Evolutionary conservation across 352 stramenopile genomes (phyloP), one percentile per base, ranked within the genome.

Genomic region (Pythium phragmitis): DNA sequence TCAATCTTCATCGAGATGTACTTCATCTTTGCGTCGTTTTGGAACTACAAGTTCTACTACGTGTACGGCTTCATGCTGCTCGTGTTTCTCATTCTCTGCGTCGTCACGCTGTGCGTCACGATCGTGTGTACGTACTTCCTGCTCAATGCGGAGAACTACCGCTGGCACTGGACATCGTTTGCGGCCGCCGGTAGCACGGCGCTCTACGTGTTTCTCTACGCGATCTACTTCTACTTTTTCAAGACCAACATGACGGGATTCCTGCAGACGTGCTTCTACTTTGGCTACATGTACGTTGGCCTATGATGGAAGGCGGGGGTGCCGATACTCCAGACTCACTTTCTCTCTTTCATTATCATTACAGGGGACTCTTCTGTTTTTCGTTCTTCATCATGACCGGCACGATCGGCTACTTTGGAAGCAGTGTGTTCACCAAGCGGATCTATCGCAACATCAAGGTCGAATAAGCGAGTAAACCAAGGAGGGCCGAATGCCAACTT

Each of bases 1-100:
- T 98, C 90, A 47, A 99, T 99, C 74, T 99, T 99, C 73, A 99
- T 99, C 72, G 98, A 99, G 81, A 98, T 99, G 77, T 99, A 99
- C 80, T 99, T 99, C 86, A 98, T 99, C 73, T 98, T 99, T 72
- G 98, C 97, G 7, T 99, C 95, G 42, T 98, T 99, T 66, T 99
- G 98, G 98, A 99, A 98, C 77, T 99, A 99, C 92, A 99, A 99
- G 81, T 99, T 99, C 79, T 99, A 99, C 82, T 99, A 99, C 78
- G 98, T 99, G 14, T 99, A 99, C 77, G 97, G 97, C 52, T 99
- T 99, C 76, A 96, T 99, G 77, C 82, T 99, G 60, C 85, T 99
- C 50, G 97, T 99, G 19, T 98, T 98, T 75, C 71, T 96, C 53
- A 99, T 99, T 65, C 79, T 99, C 39, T 92, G 82, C 36, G 96